These are phyloP conservation scores for Fragosphaeria purpurea DNA, from an alignment of 2,329 filamentous ascomycete species.

Conservation along the genomic window DNA sequence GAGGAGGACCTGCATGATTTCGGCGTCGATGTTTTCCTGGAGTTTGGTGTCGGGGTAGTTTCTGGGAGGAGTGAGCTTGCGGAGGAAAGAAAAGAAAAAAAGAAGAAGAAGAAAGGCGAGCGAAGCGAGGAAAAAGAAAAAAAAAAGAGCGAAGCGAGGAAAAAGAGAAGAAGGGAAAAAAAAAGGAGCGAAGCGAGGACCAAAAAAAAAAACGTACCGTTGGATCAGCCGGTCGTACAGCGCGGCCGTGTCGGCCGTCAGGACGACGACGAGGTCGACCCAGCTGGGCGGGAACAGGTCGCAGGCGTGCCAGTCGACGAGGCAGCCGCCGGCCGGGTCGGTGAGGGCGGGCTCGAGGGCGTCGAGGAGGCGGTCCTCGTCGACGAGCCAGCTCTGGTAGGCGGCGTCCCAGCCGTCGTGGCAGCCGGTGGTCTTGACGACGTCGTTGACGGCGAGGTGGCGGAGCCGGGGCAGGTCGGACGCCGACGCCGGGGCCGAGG, in stretches of 20 bases:
- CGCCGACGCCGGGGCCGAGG: too few species aligned
- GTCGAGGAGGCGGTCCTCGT: conserved; percentile 88
- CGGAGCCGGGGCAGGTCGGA: conserved; percentile 37
- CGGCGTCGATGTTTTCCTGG: conserved; percentile 91
- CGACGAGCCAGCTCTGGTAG: conserved; percentile 80
- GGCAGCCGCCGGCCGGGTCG: conserved; percentile 69
- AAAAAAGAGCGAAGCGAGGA: background rate
- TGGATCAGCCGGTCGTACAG: conserved; percentile 76
- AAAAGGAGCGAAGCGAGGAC: background rate
- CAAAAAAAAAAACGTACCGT: conserved; percentile 38
- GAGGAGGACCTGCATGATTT: conserved; percentile 92
- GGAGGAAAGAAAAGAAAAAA: background rate
- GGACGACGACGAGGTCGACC: conserved; percentile 90
- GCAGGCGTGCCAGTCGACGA: conserved; percentile 98
- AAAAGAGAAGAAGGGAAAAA: background rate
- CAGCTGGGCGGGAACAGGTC: conserved; percentile 87
- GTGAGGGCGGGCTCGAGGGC: conserved; percentile 64
- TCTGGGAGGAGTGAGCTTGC: conserved; percentile 26
- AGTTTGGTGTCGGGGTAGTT: conserved; percentile 80
- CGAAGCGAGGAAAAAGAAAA: background rate
- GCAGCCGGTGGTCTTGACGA: conserved; percentile 81
- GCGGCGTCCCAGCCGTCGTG: conserved; percentile 84
- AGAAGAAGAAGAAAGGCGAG: background rate
- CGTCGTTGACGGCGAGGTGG: conserved; percentile 79
- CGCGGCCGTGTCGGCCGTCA: conserved; percentile 68